Base-by-base conservation (phyloP, 306 rosid species). In the Medicago lupulina region DNA sequence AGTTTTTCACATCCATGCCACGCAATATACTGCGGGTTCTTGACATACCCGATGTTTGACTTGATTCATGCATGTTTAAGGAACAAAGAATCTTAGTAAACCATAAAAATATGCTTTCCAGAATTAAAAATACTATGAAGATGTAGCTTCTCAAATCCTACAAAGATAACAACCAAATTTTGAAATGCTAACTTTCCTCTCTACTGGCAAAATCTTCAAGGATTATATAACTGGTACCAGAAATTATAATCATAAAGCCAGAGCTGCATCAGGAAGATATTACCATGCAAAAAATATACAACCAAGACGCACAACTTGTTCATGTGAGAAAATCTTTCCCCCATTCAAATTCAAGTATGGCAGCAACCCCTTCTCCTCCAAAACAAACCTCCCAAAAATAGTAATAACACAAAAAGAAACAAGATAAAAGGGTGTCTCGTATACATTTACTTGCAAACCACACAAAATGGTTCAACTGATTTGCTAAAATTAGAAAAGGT, bases 1-100 rank as follows among this genome's bases (percentile, higher is more conserved):
- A 89, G 61, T 89, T 87, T 79, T 92, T 94, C 43, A 94, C 75
- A 78, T 90, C 98, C 67, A 86, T 67, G 21, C 98, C 96, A 19
- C 96, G 92, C 41, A 92, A 77, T 80, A 94, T 80, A 82, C 94
- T 87, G 59, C 98, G 97, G 68, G 92, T 76, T 82, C 96, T 87
- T 31, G 97, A 81, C 96, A 92, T 92, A 74, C 93, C 89, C 62
- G 88, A 67, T 15, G 53, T 76, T 74, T 86, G 85, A 75, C 83
- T 89, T 40, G 98, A 86, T 84, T 88, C 97, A 96, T 94, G 92
- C 76, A 81, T 4, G 76, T 43, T n/a, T 28, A 39, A 46, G 51
- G 71, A 82, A 66, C 76, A 77, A 41, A 75, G 39, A 61, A 0
- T 76, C 4, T 73, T 50, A 2, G 59, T 17, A 72, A 62, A 53